Conservation (phyloP, 352 stramenopile genomes). For the Phytophthora podocarpi region DNA sequence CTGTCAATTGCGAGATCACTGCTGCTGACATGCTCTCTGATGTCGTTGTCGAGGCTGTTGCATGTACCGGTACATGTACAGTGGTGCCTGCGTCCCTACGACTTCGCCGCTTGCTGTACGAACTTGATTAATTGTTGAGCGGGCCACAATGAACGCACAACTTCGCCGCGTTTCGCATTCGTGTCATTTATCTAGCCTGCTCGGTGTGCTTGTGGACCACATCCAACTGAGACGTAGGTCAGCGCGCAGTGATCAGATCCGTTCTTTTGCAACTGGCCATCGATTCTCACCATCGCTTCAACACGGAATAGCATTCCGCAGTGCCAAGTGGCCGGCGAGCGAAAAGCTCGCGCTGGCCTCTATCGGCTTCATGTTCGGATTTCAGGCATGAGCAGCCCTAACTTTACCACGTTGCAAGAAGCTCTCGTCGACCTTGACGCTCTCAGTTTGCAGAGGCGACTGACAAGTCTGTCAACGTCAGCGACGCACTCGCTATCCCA, state of each 20-base stretch:
- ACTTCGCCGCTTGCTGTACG: not conserved
- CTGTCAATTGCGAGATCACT: not conserved
- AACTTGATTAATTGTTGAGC: not conserved
- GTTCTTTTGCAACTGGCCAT: conserved; percentile 19
- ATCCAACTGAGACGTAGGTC: conserved; percentile 1
- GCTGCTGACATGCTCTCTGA: not conserved
- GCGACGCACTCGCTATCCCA: too few species aligned
- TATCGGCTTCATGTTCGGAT: conserved; percentile 14
- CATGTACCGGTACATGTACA: too few species aligned
- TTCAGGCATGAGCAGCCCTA: not conserved
- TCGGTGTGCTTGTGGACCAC: not conserved
- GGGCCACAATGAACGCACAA: too few species aligned
- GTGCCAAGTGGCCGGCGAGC: conserved; percentile 15
- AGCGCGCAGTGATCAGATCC: conserved; percentile 20
- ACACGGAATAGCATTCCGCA: conserved; percentile 1
- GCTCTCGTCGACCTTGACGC: not conserved
- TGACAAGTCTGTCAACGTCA: not conserved
- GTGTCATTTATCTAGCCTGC: not conserved
- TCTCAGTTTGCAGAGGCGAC: not conserved
- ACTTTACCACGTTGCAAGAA: conserved; percentile 17
- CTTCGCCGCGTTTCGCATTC: not conserved
- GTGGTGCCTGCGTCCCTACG: too few species aligned
- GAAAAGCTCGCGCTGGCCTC: conserved; percentile 16
- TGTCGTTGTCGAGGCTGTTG: not conserved
- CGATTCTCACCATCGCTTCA: conserved; percentile 19